A percentile compares a stretch with the other conserved stretches of the same genome.
phyloP scores from a whole-genome alignment of 306 rosid genomes.

The Erythrophleum fordii region DNA sequence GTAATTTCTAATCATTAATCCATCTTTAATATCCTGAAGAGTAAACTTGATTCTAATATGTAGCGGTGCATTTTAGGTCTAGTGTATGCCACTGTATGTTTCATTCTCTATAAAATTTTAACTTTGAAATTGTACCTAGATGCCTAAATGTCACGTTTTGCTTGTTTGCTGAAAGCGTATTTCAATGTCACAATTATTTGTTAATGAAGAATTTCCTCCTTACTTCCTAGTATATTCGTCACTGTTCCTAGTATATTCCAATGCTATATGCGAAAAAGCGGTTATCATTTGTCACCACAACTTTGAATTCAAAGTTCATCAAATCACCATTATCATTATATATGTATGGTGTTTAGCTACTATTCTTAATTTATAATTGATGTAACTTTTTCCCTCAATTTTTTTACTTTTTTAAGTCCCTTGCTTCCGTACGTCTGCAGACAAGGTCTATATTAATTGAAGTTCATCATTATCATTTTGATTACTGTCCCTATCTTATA shows the following conservation, averaged over 20 bases:
- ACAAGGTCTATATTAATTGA: too few species aligned
- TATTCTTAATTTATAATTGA: too few species aligned
- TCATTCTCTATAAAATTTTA: too few species aligned
- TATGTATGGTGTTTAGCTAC: too few species aligned
- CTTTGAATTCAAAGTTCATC: conserved; percentile 6
- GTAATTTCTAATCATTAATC: background rate
- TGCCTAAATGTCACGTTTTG: background rate
- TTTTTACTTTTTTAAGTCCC: too few species aligned
- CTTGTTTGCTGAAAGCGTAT: background rate
- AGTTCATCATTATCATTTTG: too few species aligned
- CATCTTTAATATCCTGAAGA: background rate
- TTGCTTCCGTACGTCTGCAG: too few species aligned
- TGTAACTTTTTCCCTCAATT: too few species aligned
- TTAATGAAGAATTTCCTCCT: background rate
- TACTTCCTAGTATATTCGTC: background rate
- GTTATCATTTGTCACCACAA: background rate
- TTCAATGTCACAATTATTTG: background rate
- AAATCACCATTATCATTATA: too few species aligned
- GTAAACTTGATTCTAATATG: background rate
- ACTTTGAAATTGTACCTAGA: background rate
- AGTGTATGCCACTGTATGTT: background rate
- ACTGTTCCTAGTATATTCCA: background rate
- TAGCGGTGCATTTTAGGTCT: background rate
- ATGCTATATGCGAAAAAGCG: background rate
- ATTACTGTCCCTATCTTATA: too few species aligned